These are phyloP conservation scores for Saccharum officinarum DNA, from an alignment of 176 grass and related monocot genomes.

Conservation along the genomic window DNA sequence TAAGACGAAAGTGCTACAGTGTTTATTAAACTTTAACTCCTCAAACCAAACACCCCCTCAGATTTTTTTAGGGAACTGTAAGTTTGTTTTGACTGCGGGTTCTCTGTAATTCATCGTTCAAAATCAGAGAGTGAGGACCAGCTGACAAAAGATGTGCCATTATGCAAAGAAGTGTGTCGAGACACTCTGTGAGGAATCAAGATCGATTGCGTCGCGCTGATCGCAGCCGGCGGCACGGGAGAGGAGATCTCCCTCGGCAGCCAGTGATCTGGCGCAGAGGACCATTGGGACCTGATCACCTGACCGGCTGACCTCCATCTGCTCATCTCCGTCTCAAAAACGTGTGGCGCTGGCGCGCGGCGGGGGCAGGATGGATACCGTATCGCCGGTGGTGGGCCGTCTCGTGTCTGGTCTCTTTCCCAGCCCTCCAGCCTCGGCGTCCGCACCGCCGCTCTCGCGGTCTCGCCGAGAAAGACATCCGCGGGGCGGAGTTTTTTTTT, in stretches of 20 bases:
- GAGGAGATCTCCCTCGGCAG: not conserved
- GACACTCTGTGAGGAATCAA: not conserved
- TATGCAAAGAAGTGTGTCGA: not conserved
- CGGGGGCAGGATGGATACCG: not conserved
- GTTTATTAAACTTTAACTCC: too few species aligned
- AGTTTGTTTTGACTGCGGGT: too few species aligned
- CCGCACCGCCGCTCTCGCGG: not conserved
- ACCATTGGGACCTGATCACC: not conserved
- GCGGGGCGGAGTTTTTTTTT: too few species aligned
- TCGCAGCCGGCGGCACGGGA: not conserved
- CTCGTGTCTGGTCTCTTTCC: slow-evolving; percentile 1
- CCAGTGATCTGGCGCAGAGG: not conserved
- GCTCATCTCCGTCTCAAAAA: not conserved
- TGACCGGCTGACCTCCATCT: not conserved
- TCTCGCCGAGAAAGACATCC: not conserved
- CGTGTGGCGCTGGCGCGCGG: not conserved
- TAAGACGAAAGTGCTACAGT: too few species aligned
- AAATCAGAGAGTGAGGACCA: not conserved
- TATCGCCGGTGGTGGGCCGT: not conserved
- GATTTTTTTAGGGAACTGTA: too few species aligned
- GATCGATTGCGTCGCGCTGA: not conserved
- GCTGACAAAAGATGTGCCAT: not conserved
- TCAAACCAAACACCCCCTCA: too few species aligned
- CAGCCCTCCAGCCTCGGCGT: not conserved
- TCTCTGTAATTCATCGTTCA: not conserved